These are phyloP conservation scores for Psilocybe subaeruginosa DNA, from an alignment of 768 basidiomycete genomes.

Conservation along the genomic window DNA sequence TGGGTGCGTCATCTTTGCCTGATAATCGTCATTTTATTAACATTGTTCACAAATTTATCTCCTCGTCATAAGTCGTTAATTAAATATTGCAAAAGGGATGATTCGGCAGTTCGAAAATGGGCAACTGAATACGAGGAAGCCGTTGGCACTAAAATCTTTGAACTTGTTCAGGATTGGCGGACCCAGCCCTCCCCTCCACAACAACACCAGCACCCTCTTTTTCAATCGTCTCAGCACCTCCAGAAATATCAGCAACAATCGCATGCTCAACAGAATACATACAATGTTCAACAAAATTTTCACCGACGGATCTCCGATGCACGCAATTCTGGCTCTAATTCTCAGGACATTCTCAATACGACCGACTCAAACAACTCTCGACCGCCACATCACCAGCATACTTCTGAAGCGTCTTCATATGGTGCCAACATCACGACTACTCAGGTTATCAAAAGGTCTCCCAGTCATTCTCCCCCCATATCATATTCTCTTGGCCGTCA, in stretches of 20 bases:
- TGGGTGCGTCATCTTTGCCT: constrained; percentile 51
- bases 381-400: constrained; percentile 35
- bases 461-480: constrained; percentile 27
- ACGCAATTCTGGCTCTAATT: constrained; percentile 24
- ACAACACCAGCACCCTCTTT: constrained; percentile 30
- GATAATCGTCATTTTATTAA: neutral
- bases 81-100: constrained; percentile 64
- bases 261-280: constrained; percentile 19
- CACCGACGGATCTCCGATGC: constrained; percentile 37
- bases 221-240: constrained; percentile 21
- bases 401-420: constrained; percentile 20
- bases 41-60: neutral
- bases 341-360: constrained; percentile 11
- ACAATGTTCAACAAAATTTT: constrained; percentile 20
- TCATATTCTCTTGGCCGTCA: constrained; percentile 25
- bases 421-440: constrained; percentile 20
- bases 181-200: constrained; percentile 39
- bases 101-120: constrained; percentile 58
- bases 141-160: constrained; percentile 64
- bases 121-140: constrained; percentile 64
- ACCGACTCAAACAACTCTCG: constrained; percentile 25
- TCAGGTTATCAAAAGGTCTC: constrained; percentile 22
- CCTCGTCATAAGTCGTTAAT: constrained; percentile 54
- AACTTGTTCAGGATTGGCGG: constrained; percentile 45
- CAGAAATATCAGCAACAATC: constrained; percentile 21